Evolutionary conservation across 2,329 filamentous ascomycete genomes (phyloP).

Genomic region (Colletotrichum sp.): DNA sequence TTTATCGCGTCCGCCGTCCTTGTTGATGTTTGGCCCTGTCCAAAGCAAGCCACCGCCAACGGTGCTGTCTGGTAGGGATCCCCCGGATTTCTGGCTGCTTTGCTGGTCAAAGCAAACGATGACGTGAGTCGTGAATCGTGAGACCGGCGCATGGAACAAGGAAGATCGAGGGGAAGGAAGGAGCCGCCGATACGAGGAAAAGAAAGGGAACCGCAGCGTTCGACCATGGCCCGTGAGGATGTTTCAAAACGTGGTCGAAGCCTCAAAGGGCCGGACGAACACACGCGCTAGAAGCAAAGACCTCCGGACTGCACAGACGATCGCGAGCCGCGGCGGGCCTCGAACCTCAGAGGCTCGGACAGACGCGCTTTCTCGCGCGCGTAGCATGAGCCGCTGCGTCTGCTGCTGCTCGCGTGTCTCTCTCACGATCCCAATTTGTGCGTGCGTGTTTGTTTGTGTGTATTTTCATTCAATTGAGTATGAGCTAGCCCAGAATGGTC

Average conservation of each 20-base stretch:
- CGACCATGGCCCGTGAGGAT: background rate
- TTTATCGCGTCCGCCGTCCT: background rate
- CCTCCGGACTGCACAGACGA: constrained; percentile 13
- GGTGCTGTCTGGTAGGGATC: background rate
- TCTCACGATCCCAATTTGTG: background rate
- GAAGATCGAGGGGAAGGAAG: background rate
- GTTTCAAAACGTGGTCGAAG: constrained; percentile 1
- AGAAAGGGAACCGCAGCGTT: background rate
- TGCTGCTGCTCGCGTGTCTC: background rate
- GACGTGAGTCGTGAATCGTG: background rate
- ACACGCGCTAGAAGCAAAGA: background rate
- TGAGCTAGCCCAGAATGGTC: constrained; percentile 20
- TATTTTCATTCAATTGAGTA: constrained; percentile 20
- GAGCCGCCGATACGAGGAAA: background rate
- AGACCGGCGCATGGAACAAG: background rate
- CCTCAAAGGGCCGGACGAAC: background rate
- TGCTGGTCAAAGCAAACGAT: background rate
- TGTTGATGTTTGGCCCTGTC: background rate
- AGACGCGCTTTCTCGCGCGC: background rate
- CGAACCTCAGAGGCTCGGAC: background rate
- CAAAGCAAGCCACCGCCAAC: background rate
- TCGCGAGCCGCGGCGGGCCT: background rate
- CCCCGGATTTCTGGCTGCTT: background rate
- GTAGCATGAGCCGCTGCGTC: background rate
- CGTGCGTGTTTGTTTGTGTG: constrained; percentile 6